These are phyloP conservation scores for Lachancea quebecensis DNA, from an alignment of 805 yeast species.

Conservation along the genomic window DNA sequence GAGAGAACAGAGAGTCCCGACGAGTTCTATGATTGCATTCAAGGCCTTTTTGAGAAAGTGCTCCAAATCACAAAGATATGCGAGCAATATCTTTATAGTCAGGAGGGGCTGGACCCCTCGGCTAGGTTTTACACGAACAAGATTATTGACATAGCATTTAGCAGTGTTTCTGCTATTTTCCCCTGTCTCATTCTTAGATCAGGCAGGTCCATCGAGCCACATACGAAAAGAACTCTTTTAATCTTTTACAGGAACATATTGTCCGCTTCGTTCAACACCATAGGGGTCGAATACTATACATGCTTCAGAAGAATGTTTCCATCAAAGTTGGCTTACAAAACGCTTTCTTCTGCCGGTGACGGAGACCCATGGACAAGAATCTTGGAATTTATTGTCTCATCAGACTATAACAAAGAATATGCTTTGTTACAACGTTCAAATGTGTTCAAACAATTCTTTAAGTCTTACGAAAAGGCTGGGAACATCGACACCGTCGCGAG, in stretches of 20 bases:
- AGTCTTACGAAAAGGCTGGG: not conserved
- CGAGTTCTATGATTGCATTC: conserved; percentile 10
- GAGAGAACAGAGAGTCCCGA: conserved; percentile 13
- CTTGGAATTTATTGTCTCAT: conserved; percentile 15
- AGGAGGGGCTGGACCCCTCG: conserved; percentile 12
- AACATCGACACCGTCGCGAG: not conserved
- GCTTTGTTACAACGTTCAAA: not conserved
- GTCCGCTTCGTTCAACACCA: conserved; percentile 27
- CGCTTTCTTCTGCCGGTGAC: conserved; percentile 17
- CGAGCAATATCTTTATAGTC: conserved; percentile 15
- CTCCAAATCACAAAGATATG: conserved; percentile 17
- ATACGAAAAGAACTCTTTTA: conserved; percentile 3
- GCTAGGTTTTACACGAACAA: conserved; percentile 24
- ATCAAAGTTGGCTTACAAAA: conserved; percentile 24
- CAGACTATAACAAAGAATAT: not conserved
- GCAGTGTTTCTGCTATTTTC: conserved; percentile 19
- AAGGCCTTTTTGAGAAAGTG: conserved; percentile 18
- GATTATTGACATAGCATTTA: conserved; percentile 24
- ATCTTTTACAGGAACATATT: conserved; percentile 18
- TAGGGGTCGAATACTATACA: conserved; percentile 26
- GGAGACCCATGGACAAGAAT: conserved; percentile 25
- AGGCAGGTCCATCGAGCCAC: conserved; percentile 11
- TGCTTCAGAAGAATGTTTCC: conserved; percentile 27
- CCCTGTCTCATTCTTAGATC: conserved; percentile 25
- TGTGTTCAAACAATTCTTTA: not conserved